Base-by-base conservation (phyloP, 768 basidiomycete genomes). In the Tylopilus sp. region DNA sequence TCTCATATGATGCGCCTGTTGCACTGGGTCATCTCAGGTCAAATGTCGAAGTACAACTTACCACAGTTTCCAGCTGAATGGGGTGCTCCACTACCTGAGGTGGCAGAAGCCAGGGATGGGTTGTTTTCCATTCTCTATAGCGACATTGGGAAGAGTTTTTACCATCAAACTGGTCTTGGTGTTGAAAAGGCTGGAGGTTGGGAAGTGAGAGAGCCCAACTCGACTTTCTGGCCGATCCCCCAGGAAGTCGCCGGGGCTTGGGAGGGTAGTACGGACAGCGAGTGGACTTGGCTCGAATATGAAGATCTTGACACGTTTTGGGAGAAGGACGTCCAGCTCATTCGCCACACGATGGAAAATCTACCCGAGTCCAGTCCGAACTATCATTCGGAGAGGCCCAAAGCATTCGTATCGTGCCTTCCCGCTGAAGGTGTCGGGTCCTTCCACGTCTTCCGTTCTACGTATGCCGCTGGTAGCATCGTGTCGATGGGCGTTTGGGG, bases 1-100 rank as follows among this genome's bases (percentile, higher is more conserved):
- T 61, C 64, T 11, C 79, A 82, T 53, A 82, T 85, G 82, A 82
- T 85, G 82, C 71, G 75, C 13, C 73, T 86, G 21, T 49, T 86
- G 31, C 83, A 86, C 58, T 79, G 76, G 75, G 73, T 80, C 12
- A 65, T 79, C 33, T 77, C 76, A 6, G 68, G 71, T 12, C 25
- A 57, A 50, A 44, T 45, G 55, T 3, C 59, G 60, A 23, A 63
- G 63, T n/a, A 47, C 43, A 41, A 55, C 57, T 71, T 71, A 56
- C 70, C 59, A 9, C 44, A 47, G 44, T 74, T 71, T 70, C 79
- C 79, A 6, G 43, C 51, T 0, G 60, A 57, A 26, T 77, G 73
- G 74, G 80, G 80, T 15, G 44, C 64, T 3, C 74, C 77, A 30
- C 80, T 80, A 4, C 53, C 58, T 0, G 57, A 59, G 33, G 67